phyloP scores from a whole-genome alignment of 164 flowering plant genomes.

The Cinnamomum chago region DNA sequence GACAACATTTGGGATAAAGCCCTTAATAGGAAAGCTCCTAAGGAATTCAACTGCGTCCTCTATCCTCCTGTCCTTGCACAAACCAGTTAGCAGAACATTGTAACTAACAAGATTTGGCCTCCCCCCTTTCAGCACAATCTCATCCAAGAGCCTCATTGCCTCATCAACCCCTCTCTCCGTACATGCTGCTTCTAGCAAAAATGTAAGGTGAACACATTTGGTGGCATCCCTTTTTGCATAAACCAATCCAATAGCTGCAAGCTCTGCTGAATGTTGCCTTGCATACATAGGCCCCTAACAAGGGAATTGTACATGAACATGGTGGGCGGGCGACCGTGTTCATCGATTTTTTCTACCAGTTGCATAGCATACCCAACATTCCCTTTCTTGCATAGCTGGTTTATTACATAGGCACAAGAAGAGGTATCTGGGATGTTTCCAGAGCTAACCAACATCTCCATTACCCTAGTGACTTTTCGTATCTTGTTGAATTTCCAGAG shows the following conservation, averaged over 20 bases:
- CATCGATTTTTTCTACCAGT: constrained; percentile 78
- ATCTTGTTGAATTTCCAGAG: constrained; percentile 60
- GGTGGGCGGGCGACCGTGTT: constrained; percentile 53
- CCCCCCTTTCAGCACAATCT: constrained; percentile 68
- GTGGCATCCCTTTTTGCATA: constrained; percentile 63
- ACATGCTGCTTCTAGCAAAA: constrained; percentile 77
- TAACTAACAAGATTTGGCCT: constrained; percentile 78
- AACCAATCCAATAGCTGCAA: constrained; percentile 65
- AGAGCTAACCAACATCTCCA: constrained; percentile 69
- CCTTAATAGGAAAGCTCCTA: constrained; percentile 56
- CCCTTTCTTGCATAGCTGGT: constrained; percentile 65
- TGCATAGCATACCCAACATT: constrained; percentile 85
- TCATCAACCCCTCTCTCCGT: constrained; percentile 79
- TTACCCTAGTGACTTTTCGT: constrained; percentile 59
- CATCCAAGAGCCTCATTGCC: constrained; percentile 68
- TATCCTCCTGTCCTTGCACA: constrained; percentile 75
- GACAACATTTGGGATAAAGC: no score
- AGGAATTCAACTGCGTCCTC: constrained; percentile 67
- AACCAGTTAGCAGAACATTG: constrained; percentile 78
- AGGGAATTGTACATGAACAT: no score
- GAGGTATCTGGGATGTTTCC: constrained; percentile 58
- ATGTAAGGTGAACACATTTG: constrained; percentile 77
- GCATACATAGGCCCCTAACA: constrained; percentile 69
- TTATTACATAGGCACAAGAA: constrained; percentile 62
- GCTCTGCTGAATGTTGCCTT: constrained; percentile 55